A percentile compares a stretch with the other conserved stretches of the same genome.
phyloP scores from a whole-genome alignment of 176 grass and related monocot species.

The Guadua angustifolia region DNA sequence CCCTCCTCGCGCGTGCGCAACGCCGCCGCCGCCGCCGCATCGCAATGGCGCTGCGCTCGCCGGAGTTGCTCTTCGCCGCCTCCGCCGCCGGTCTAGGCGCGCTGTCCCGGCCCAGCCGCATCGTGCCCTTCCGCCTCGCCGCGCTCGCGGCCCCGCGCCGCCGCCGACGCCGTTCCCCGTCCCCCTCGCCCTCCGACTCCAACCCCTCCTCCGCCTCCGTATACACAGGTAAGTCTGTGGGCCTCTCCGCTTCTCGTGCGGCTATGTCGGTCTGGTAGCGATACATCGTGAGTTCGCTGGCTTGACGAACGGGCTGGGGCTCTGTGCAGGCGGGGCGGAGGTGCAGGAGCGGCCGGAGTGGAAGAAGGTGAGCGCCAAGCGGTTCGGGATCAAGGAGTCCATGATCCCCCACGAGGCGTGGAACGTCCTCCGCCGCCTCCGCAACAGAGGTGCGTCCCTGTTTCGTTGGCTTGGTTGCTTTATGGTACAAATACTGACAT shows the following conservation, averaged over 20 bases:
- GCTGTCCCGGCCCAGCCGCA: conserved; percentile 46
- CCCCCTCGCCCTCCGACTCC: conserved; percentile 30
- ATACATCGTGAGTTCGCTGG: neutral
- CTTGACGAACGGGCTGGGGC: neutral
- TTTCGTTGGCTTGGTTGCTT: neutral
- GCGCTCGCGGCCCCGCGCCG: conserved; percentile 55
- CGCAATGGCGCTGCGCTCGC: conserved; percentile 65
- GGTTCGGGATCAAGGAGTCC: conserved; percentile 70
- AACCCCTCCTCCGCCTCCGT: conserved; percentile 39
- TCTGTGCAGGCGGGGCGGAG: conserved; percentile 45
- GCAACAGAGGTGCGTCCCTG: conserved; percentile 63
- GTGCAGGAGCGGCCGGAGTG: conserved; percentile 47
- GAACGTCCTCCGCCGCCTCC: conserved; percentile 73
- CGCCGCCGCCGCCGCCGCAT: conserved; percentile 26
- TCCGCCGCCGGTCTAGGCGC: conserved; percentile 51
- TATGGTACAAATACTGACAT: neutral
- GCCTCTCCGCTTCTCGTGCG: neutral
- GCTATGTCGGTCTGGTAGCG: neutral
- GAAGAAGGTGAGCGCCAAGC: conserved; percentile 70
- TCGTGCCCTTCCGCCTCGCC: conserved; percentile 33
- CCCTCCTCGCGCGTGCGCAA: conserved; percentile 23
- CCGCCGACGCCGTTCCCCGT: conserved; percentile 48
- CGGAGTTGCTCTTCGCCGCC: conserved; percentile 58
- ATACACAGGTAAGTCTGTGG: conserved; percentile 16
- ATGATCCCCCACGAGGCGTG: conserved; percentile 83